Percentiles rank a stretch among this genome's conserved stretches.
Conservation (phyloP, 176 grass and related monocot species). For the Triticum dicoccoides region DNA sequence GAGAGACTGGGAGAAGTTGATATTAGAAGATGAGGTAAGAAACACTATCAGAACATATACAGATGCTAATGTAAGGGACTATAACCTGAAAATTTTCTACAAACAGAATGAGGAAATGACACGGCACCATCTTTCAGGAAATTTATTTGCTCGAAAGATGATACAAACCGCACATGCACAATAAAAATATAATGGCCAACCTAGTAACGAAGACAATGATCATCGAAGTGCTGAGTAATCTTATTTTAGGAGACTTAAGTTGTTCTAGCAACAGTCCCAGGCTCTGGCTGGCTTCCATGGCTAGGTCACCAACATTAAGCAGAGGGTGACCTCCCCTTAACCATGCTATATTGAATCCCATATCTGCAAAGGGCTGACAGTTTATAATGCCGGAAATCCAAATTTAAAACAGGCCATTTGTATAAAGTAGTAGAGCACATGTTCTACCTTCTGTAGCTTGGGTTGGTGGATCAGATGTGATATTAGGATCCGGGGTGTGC, state of each 20-base stretch:
- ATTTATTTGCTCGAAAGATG: neutral
- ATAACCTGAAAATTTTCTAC: neutral
- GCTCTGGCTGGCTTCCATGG: constrained; percentile 90
- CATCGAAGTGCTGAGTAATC: constrained; percentile 85
- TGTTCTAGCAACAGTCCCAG: constrained; percentile 90
- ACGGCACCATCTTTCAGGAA: neutral
- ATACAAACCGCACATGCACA: constrained; percentile 13
- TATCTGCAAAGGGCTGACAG: constrained; percentile 39
- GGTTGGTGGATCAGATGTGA: constrained; percentile 70
- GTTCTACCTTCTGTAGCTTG: constrained; percentile 55
- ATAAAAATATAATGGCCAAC: constrained; percentile 22
- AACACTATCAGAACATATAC: neutral
- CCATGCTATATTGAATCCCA: constrained; percentile 90
- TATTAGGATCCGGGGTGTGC: constrained; percentile 76
- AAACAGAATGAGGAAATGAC: neutral
- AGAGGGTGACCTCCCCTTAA: constrained; percentile 86
- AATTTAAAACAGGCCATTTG: neutral
- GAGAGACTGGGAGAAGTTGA: constrained; percentile 67
- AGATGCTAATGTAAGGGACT: neutral
- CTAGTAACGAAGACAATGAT: constrained; percentile 83
- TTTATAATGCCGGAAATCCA: neutral
- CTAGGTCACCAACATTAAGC: constrained; percentile 79
- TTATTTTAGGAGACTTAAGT: constrained; percentile 80
- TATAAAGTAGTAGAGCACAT: neutral
- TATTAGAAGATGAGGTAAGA: constrained; percentile 6